These are phyloP conservation scores for Cryoendolithus antarcticus DNA, from an alignment of 2,329 filamentous ascomycete species.

Conservation along the genomic window DNA sequence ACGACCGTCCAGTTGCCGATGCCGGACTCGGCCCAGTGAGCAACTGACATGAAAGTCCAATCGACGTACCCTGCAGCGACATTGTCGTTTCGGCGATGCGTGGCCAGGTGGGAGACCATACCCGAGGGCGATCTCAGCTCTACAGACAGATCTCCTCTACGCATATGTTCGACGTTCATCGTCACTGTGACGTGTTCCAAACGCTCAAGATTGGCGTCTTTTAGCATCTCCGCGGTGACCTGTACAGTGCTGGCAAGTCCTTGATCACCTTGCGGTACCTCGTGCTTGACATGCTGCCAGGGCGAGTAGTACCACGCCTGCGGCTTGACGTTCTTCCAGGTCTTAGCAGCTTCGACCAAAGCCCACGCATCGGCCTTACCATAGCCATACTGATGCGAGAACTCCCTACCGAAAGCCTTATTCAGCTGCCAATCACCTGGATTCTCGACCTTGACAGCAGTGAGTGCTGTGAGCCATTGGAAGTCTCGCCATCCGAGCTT, in stretches of 20 bases:
- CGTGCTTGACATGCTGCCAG: constrained; percentile 79
- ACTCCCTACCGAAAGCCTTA: constrained; percentile 70
- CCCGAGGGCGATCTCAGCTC: constrained; percentile 78
- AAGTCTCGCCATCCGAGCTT: constrained; percentile 89
- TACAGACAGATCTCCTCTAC: constrained; percentile 82
- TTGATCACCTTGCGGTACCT: constrained; percentile 71
- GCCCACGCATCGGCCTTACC: constrained; percentile 85
- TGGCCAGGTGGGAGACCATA: constrained; percentile 72
- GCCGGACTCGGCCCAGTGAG: constrained; percentile 86
- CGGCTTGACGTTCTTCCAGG: constrained; percentile 79
- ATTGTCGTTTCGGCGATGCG: constrained; percentile 57
- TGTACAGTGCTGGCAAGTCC: constrained; percentile 72
- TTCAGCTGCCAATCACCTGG: constrained; percentile 66
- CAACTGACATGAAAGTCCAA: constrained; percentile 99
- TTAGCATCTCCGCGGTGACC: constrained; percentile 69
- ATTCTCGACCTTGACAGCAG: constrained; percentile 66
- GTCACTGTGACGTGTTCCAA: constrained; percentile 93
- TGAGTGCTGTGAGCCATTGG: constrained; percentile 79
- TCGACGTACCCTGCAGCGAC: constrained; percentile 63
- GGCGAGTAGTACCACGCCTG: constrained; percentile 92
- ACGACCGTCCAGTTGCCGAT: constrained; percentile 84
- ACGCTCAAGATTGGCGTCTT: constrained; percentile 68
- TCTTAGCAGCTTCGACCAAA: constrained; percentile 74
- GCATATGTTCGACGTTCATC: constrained; percentile 85
- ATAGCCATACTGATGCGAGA: constrained; percentile 90